Base-by-base conservation (phyloP, 2,329 filamentous ascomycete genomes). In the Alternaria postmessia region DNA sequence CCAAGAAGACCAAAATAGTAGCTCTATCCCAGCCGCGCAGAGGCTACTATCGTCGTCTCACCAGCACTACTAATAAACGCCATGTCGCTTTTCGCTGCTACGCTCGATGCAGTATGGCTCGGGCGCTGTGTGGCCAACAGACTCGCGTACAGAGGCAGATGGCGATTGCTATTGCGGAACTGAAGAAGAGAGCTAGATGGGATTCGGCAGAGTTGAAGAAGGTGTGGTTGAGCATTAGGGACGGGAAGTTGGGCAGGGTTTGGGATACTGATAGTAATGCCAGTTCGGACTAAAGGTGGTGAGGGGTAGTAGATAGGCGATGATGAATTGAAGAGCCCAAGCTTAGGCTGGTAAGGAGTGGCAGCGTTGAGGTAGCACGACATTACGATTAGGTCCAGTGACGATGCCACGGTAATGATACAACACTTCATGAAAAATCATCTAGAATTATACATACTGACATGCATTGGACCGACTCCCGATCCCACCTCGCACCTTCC, bases 201-300 rank as follows among this genome's bases (percentile, higher is more conserved):
- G 49, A 51, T 51, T 41, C 49, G 22, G 49, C 36, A n/a, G 49
- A 51, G 49, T 51, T 41, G 49, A 22, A 51, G 12, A 20, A 26
- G 36, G 34, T 51, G 20, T 41, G 49, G 36, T 41, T 22, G 22
- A 12, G 49, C 16, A n/a, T 28, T 51, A n/a, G 32, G n/a, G 16
- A 41, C 28, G 34, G 12, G 22, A 11, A 41, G 5, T 30, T 39
- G 22, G 36, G 36, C 12, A 28, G 36, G 24, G n/a, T 30, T 38
- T 51, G 49, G 49, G 36, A 51, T 36, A 41, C 36, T 22, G 16
- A 51, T 24, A 41, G 34, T 30, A 24, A 51, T 41, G 49, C 18
- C 16, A 30, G 32, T 51, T 51, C 41, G 36, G 49, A 51, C 36
- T 51, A 34, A 51, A 20, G 32, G 16, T 20, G 22, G 34, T 11